phyloP scores from a whole-genome alignment of 192 early-diverging fungal species.

The Phycomyces nitens region DNA sequence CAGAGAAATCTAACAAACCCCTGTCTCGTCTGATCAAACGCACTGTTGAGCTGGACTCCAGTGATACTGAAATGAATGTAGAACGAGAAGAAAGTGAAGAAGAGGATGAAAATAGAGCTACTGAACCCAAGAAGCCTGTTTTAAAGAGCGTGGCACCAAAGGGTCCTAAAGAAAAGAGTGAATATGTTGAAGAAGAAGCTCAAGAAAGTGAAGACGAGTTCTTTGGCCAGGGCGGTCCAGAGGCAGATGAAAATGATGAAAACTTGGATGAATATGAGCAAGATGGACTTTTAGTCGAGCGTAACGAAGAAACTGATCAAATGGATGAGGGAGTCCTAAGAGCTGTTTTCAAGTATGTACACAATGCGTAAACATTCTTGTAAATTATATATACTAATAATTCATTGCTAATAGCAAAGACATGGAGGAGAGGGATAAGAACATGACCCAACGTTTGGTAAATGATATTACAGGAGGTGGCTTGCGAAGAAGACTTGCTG shows the following conservation, averaged over 20 bases:
- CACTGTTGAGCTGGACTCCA: background rate
- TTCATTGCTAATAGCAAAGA: conserved; percentile 18
- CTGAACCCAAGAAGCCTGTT: background rate
- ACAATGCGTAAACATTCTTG: background rate
- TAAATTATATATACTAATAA: background rate
- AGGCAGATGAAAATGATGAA: conserved; percentile 23
- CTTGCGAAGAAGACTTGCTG: conserved; percentile 19
- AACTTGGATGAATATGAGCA: conserved; percentile 34
- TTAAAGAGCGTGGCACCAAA: background rate
- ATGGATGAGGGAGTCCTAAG: conserved; percentile 25
- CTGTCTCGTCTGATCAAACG: background rate
- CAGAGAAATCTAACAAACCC: background rate
- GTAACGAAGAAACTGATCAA: conserved; percentile 25
- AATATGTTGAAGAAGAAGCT: conserved; percentile 36
- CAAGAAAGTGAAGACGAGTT: conserved; percentile 40
- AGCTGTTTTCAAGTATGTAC: conserved; percentile 27
- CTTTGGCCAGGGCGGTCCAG: conserved; percentile 30
- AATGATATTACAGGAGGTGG: conserved; percentile 37
- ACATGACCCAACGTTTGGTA: conserved; percentile 28
- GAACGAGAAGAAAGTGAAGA: conserved; percentile 14
- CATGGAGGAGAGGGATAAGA: conserved; percentile 29
- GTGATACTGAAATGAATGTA: background rate
- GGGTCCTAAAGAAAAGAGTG: conserved; percentile 5
- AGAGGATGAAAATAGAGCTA: background rate
- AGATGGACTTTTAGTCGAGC: conserved; percentile 32